Percentiles rank a stretch among this genome's conserved stretches.
Conservation (phyloP, 306 rosid species). For the Trifolium repens region DNA sequence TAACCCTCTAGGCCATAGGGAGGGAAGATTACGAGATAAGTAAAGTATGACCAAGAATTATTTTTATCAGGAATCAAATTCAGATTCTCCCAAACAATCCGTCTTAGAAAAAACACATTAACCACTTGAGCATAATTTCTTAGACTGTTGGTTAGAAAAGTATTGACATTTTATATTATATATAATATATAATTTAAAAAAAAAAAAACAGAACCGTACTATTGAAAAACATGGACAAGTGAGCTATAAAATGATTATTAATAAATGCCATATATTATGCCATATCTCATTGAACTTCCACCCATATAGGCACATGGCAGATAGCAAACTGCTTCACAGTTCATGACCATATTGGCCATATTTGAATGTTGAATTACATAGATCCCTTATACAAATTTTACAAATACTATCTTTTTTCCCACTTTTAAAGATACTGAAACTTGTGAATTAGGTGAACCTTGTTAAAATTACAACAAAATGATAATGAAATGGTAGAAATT, state of each 20-base stretch:
- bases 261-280: conserved; percentile 47
- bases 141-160: not conserved
- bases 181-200: not conserved
- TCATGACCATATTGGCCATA: conserved; percentile 24
- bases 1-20: too few species aligned
- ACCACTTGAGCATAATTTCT: not conserved
- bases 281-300: conserved; percentile 49
- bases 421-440: not conserved
- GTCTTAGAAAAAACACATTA: conserved; percentile 3
- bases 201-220: not conserved
- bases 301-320: conserved; percentile 52
- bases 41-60: too few species aligned
- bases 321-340: conserved; percentile 25
- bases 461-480: not conserved
- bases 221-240: conserved; percentile 35
- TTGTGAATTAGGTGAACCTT: conserved; percentile 10
- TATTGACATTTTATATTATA: not conserved
- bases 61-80: too few species aligned
- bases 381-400: not conserved
- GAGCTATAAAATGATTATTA: conserved; percentile 19
- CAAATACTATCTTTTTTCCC: not conserved
- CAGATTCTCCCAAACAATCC: not conserved
- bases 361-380: conserved; percentile 10
- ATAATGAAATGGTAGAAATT: not conserved
- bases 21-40: too few species aligned